A percentile compares a stretch with the other conserved stretches of the same genome.
Conservation (phyloP, 1,139 yeast genomes). For the Candida sojae region DNA sequence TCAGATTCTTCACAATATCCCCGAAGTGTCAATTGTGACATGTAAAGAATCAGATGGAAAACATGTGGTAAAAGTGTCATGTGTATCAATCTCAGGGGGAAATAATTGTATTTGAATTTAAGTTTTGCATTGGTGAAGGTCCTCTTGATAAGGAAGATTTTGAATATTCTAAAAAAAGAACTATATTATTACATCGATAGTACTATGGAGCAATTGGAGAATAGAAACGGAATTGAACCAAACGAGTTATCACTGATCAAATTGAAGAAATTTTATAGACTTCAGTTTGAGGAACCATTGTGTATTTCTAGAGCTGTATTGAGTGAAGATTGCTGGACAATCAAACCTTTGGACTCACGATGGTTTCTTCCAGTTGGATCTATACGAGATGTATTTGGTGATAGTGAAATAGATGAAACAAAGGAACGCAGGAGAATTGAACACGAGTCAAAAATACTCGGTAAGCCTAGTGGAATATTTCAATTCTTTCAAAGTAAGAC, state of each 20-base stretch:
- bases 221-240: constrained; percentile 15
- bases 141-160: constrained; percentile 26
- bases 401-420: constrained; percentile 34
- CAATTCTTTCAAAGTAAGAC: constrained; percentile 1
- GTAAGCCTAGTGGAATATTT: not conserved
- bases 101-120: constrained; percentile 39
- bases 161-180: constrained; percentile 16
- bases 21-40: constrained; percentile 43
- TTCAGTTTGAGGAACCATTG: constrained; percentile 25
- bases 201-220: constrained; percentile 28
- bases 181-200: constrained; percentile 30
- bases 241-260: constrained; percentile 8
- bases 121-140: constrained; percentile 26
- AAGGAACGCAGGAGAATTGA: constrained; percentile 26
- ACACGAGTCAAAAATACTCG: constrained; percentile 31
- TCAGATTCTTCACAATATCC: constrained; percentile 57
- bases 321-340: constrained; percentile 60
- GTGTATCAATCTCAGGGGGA: constrained; percentile 56
- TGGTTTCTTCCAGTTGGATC: constrained; percentile 54
- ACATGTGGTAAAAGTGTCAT: constrained; percentile 30
- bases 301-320: constrained; percentile 33
- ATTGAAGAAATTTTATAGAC: constrained; percentile 22
- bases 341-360: constrained; percentile 35
- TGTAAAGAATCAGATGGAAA: constrained; percentile 9
- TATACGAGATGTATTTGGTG: constrained; percentile 51